A percentile compares a stretch with the other conserved stretches of the same genome.
Conservation (phyloP, 768 basidiomycete genomes). For the Baorangia bicolor region DNA sequence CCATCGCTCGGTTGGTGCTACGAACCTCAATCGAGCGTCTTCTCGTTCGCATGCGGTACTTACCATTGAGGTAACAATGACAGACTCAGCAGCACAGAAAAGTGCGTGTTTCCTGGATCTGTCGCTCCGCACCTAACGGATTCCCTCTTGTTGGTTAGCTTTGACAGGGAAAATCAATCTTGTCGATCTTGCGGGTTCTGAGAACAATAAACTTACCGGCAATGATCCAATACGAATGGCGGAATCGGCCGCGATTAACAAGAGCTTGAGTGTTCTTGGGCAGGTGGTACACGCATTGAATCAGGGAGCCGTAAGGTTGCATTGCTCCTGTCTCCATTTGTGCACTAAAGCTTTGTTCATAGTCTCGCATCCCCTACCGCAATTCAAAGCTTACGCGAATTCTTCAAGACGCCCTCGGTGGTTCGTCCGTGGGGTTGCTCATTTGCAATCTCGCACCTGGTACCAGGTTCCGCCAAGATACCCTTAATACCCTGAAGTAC, state of each 20-base stretch:
- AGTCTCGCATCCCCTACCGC: conserved; percentile 84
- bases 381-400: conserved; percentile 88
- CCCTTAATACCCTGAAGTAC: conserved; percentile 88
- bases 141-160: conserved; percentile 36
- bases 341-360: conserved; percentile 8
- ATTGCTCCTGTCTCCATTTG: not conserved
- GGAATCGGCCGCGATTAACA: conserved; percentile 89
- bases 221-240: conserved; percentile 86
- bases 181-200: conserved; percentile 87
- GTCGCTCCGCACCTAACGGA: not conserved
- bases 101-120: conserved; percentile 39
- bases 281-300: conserved; percentile 88
- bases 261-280: conserved; percentile 80
- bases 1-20: conserved; percentile 81
- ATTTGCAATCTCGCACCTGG: conserved; percentile 90
- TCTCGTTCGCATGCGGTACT: conserved; percentile 90
- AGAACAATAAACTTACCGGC: conserved; percentile 90
- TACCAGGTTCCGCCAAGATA: conserved; percentile 78
- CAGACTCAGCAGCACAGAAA: conserved; percentile 50
- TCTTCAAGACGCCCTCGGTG: conserved; percentile 88
- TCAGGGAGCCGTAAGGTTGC: conserved; percentile 52
- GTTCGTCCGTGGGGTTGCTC: conserved; percentile 72
- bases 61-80: conserved; percentile 65
- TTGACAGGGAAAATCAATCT: conserved; percentile 78
- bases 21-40: conserved; percentile 79